Conservation (phyloP, 805 yeast genomes). For the Pichia rugopelliculosa region DNA sequence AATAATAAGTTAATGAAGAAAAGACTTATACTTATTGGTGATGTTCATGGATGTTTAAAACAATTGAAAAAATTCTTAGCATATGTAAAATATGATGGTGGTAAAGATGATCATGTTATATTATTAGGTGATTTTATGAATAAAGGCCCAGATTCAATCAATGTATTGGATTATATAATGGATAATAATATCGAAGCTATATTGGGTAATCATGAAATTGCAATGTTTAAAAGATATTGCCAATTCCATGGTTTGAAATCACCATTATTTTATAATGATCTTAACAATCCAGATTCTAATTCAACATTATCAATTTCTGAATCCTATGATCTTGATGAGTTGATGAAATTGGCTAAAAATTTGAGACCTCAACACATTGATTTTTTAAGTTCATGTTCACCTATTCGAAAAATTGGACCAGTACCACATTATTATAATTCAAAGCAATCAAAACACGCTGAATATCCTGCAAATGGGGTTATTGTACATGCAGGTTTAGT, state of each 20-base stretch:
- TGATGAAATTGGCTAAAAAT: slow-evolving; percentile 42
- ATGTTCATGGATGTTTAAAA: slow-evolving; percentile 72
- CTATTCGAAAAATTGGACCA: slow-evolving; percentile 55
- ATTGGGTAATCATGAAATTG: slow-evolving; percentile 84
- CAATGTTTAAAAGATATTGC: slow-evolving; percentile 58
- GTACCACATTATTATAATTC: slow-evolving; percentile 38
- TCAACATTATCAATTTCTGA: slow-evolving; percentile 13
- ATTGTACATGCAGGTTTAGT: slow-evolving; percentile 82
- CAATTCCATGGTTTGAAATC: slow-evolving; percentile 42
- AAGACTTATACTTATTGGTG: slow-evolving; percentile 71
- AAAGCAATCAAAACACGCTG: slow-evolving; percentile 18
- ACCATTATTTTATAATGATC: slow-evolving; percentile 17
- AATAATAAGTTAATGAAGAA: slow-evolving; percentile 20
- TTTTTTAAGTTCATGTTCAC: slow-evolving; percentile 55
- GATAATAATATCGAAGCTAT: slow-evolving; percentile 60
- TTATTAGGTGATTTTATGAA: slow-evolving; percentile 79
- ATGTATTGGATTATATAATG: slow-evolving; percentile 60
- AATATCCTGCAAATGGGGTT: slow-evolving; percentile 32
- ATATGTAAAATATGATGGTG: slow-evolving; percentile 38
- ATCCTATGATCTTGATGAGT: slow-evolving; percentile 29
- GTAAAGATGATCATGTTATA: slow-evolving; percentile 48
- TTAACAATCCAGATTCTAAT: slow-evolving; percentile 2
- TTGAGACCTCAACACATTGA: slow-evolving; percentile 53
- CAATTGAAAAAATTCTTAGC: slow-evolving; percentile 48
- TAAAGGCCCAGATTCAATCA: slow-evolving; percentile 73